Base-by-base conservation (phyloP, 2,329 filamentous ascomycete species). In the Seiridium unicorne region DNA sequence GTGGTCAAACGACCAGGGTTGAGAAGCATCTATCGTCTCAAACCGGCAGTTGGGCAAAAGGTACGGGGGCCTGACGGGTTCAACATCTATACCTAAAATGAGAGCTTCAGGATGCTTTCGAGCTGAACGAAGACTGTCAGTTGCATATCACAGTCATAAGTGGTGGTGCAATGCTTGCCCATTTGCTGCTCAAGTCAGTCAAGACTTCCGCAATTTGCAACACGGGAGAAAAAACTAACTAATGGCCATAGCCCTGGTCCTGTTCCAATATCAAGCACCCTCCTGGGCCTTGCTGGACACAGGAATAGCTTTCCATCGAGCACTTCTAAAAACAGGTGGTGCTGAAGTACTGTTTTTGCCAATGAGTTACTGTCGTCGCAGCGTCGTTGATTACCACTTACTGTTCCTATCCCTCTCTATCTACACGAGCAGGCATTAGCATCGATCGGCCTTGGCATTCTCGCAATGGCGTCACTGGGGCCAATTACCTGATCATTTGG, bases 71-170 rank as follows among this genome's bases (percentile, higher is more conserved):
- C 63, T 65, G 10, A 72, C 66, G 3, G 68, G 66, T 51, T 72
- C 72, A 26, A 73, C 62, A 53, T 73, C 72, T 51, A 72, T 65
- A 10, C 72, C 72, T 36, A 73, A 42, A 1, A 73, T 67, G 4
- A 66, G 62, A 31, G 65, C 66, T 18, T 63, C 62, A 5, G 69
- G 70, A 36, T 72, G 38, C 42, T 44, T 49, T 32, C 51, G 44
- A 34, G 55, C 55, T 58, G n/a, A 44, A 40, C 34, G 35, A 6
- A 26, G 6, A 13, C 26, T 10, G 55, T 60, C 34, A 56, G 54
- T 48, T 34, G 2, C 10, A 9, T n/a, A 8, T 11, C 40, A 36
- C 9, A 8, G 34, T 26, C 7, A n/a, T 36, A 26, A 26, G 18
- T 26, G 18, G 18, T 26, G 18, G 18, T 26, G 18, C 18, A 26